Base-by-base conservation (phyloP, 257 asterid species). In the Jacaranda mimosifolia region DNA sequence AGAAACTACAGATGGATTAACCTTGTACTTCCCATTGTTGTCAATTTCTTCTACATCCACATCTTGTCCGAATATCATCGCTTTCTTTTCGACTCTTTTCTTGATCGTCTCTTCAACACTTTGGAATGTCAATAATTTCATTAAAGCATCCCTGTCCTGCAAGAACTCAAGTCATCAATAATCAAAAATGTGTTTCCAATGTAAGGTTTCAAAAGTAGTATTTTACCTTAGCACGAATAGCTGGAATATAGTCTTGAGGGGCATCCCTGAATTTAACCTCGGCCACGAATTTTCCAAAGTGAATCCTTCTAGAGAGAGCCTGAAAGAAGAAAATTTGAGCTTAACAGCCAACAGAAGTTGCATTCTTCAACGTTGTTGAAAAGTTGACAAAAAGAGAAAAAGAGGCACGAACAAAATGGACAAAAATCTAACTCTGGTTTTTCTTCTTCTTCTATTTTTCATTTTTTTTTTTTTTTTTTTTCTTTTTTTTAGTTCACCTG, bases 221-320 rank as follows among this genome's bases (percentile, higher is more conserved):
- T n/a, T n/a, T n/a, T 83, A 89, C 97, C 97, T 91, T 79, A n/a
- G 92, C 87, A 10, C 79, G 91, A 77, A 94, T 91, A 56, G 94
- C 92, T 3, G 86, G 91, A 42, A 79, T 85, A 73, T 94, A 94
- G 19, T 89, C 89, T 35, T 79, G 81, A 9, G 90, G 92, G 21
- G 88, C 80, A 46, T 90, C 94, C 48, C 81, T 87, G 76, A 92
- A 94, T 77, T 94, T 94, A 57, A 91, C 92, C 85, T 94, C 98
- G 6, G 98, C 99, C 1, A 94, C 99, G 63, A 91, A 91, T 79
- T 91, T 92, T 21, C 99, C 99, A 68, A 81, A 87, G 79, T 94
- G 98, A 78, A 94, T 91, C 83, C 99, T 88, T 83, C 95, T 85
- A 0, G 99, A 94, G 0, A 94, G 86, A 10, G 92, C 95, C 98